Conservation (phyloP, 1,284 basidiomycete species). For the Amylostereum areolatum region DNA sequence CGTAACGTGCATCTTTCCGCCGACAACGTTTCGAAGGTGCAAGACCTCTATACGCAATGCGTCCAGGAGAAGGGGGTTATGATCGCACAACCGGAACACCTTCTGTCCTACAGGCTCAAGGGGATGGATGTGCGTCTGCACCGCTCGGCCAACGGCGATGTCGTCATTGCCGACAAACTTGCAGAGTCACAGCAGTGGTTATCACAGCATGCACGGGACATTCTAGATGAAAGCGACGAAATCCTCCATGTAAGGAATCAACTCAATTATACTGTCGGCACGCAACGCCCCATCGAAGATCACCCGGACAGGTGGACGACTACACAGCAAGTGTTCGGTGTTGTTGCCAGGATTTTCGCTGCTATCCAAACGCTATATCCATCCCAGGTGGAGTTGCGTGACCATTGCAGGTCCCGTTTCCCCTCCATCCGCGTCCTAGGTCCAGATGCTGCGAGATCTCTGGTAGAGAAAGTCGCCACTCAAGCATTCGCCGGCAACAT, state of each 20-base stretch:
- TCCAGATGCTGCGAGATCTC: not conserved
- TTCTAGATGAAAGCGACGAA: conserved; percentile 52
- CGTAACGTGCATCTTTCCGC: conserved; percentile 25
- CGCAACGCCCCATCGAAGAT: conserved; percentile 32
- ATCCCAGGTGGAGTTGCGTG: conserved; percentile 1
- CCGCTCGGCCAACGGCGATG: not conserved
- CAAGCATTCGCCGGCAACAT: too few relatives aligned
- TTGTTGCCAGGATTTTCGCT: conserved; percentile 11
- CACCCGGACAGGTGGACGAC: conserved; percentile 42
- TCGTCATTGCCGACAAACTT: conserved; percentile 1
- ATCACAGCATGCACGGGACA: conserved; percentile 28
- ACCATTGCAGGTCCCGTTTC: conserved; percentile 2
- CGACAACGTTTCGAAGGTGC: conserved; percentile 17
- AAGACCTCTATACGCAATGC: conserved; percentile 31
- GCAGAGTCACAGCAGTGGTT: conserved; percentile 28
- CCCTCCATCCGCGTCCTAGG: conserved; percentile 12
- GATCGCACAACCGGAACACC: conserved; percentile 46
- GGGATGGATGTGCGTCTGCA: conserved; percentile 23
- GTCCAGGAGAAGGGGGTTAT: conserved; percentile 33
- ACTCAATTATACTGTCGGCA: conserved; percentile 42
- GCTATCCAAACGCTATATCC: conserved; percentile 6
- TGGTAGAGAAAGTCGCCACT: too few relatives aligned
- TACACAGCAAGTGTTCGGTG: conserved; percentile 32
- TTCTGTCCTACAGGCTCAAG: conserved; percentile 44
- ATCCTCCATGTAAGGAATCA: conserved; percentile 43